A percentile compares a stretch with the other conserved stretches of the same genome.
Conservation (phyloP, 805 yeast species). For the Barnettozyma salicaria region DNA sequence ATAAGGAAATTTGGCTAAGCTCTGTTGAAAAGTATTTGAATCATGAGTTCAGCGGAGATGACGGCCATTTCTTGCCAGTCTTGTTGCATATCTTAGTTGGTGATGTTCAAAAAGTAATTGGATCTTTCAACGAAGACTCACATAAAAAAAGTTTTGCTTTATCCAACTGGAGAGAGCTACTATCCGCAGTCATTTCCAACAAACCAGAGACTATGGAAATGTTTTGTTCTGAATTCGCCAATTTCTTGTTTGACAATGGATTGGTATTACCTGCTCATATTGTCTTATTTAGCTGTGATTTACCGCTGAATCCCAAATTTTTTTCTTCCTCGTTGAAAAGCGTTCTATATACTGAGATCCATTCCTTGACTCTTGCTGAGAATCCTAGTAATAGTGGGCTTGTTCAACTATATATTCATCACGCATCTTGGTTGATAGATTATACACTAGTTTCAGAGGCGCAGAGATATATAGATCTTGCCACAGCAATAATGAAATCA, state of each 20-base stretch:
- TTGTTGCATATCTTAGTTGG: slow-evolving; percentile 63
- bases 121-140: slow-evolving; percentile 37
- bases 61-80: slow-evolving; percentile 42
- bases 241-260: slow-evolving; percentile 35
- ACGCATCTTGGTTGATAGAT: slow-evolving; percentile 67
- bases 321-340: slow-evolving; percentile 18
- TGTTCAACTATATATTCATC: slow-evolving; percentile 54
- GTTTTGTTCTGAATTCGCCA: slow-evolving; percentile 47
- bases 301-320: slow-evolving; percentile 33
- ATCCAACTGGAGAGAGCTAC: slow-evolving; percentile 45
- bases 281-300: slow-evolving; percentile 41
- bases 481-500: slow-evolving; percentile 35
- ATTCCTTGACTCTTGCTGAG: slow-evolving; percentile 17
- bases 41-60: slow-evolving; percentile 39
- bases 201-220: slow-evolving; percentile 28
- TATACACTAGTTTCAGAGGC: slow-evolving; percentile 53
- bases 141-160: slow-evolving; percentile 43
- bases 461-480: slow-evolving; percentile 53
- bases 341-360: slow-evolving; percentile 29
- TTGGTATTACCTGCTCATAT: slow-evolving; percentile 36
- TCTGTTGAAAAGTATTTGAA: slow-evolving; percentile 54
- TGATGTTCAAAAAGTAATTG: slow-evolving; percentile 46
- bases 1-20: slow-evolving; percentile 52
- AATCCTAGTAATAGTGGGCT: slow-evolving; percentile 36
- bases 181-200: slow-evolving; percentile 36